These are phyloP conservation scores for Neonectria punicea DNA, from an alignment of 2,329 filamentous ascomycete genomes.

Conservation along the genomic window DNA sequence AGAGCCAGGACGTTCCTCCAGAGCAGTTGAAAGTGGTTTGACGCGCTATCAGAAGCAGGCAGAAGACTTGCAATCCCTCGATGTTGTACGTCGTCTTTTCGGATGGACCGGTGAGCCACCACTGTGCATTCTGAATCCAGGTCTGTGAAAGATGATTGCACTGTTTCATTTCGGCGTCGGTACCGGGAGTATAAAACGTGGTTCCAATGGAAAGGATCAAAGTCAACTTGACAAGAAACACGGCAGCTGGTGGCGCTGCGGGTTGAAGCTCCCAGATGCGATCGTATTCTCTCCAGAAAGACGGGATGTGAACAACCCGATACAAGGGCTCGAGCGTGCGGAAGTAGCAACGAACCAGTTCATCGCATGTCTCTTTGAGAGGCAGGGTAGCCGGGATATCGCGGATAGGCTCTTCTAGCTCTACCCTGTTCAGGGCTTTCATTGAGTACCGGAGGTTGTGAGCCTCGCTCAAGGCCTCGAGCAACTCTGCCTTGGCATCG, in stretches of 20 bases:
- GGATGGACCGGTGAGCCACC: conserved; percentile 40
- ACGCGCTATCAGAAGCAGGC: conserved; percentile 37
- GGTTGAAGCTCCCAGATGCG: conserved; percentile 32
- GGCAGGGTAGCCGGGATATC: conserved; percentile 35
- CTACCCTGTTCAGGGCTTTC: conserved; percentile 29
- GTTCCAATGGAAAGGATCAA: conserved; percentile 39
- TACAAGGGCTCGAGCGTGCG: conserved; percentile 42
- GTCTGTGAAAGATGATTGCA: conserved; percentile 34
- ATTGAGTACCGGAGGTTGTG: conserved; percentile 30
- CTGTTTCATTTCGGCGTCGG: conserved; percentile 29
- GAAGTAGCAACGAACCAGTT: conserved; percentile 38
- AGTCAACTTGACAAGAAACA: conserved; percentile 37
- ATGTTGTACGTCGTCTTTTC: conserved; percentile 41
- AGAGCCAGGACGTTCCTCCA: conserved; percentile 42
- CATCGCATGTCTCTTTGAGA: conserved; percentile 30
- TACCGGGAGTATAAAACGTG: conserved; percentile 30
- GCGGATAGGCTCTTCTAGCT: conserved; percentile 33
- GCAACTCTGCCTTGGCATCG: conserved; percentile 39
- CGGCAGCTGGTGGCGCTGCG: conserved; percentile 7
- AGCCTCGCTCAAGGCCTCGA: conserved; percentile 36
- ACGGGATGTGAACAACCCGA: conserved; percentile 38
- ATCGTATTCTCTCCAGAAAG: conserved; percentile 38
- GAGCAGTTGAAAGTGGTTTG: conserved; percentile 42
- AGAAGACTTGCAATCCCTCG: conserved; percentile 40
- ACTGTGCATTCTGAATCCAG: conserved; percentile 43